Conservation (phyloP, 306 rosid genomes). For the Prunus fruticosa region DNA sequence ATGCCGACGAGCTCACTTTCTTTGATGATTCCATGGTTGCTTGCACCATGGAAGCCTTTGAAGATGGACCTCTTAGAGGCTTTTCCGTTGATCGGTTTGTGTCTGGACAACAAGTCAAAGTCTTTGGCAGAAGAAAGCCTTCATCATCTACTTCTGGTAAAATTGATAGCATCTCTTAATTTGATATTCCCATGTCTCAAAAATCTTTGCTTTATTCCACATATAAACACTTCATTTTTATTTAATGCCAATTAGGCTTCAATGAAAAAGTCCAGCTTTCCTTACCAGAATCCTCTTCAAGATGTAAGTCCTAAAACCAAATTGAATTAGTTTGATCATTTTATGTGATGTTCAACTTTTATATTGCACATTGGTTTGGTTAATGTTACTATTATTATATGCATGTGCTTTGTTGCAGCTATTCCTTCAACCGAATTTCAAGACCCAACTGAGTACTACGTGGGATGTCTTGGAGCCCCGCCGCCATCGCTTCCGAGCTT, state of each 20-base stretch:
- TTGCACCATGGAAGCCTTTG: slow-evolving; percentile 76
- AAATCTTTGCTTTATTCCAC: neutral
- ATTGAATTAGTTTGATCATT: neutral
- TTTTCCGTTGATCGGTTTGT: slow-evolving; percentile 83
- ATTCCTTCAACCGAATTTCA: slow-evolving; percentile 57
- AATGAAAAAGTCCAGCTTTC: slow-evolving; percentile 43
- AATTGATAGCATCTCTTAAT: neutral
- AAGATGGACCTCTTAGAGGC: slow-evolving; percentile 78
- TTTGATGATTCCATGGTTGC: slow-evolving; percentile 85
- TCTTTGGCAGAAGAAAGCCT: slow-evolving; percentile 82
- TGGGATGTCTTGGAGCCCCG: slow-evolving; percentile 55
- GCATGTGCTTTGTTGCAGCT: slow-evolving; percentile 35
- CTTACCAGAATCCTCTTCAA: slow-evolving; percentile 44
- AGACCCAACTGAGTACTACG: slow-evolving; percentile 75
- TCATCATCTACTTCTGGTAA: slow-evolving; percentile 54
- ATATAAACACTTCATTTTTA: neutral
- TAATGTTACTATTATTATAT: neutral
- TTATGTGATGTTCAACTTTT: slow-evolving; percentile 1
- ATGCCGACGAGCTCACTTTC: slow-evolving; percentile 76
- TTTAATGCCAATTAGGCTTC: slow-evolving; percentile 39
- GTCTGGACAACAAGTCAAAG: slow-evolving; percentile 87
- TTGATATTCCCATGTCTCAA: neutral
- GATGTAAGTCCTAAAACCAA: slow-evolving; percentile 48
- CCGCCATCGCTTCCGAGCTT: slow-evolving; percentile 63
- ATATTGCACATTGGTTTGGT: neutral